phyloP scores from a whole-genome alignment of 1,284 basidiomycete species.

The Coriolopsis trogii region DNA sequence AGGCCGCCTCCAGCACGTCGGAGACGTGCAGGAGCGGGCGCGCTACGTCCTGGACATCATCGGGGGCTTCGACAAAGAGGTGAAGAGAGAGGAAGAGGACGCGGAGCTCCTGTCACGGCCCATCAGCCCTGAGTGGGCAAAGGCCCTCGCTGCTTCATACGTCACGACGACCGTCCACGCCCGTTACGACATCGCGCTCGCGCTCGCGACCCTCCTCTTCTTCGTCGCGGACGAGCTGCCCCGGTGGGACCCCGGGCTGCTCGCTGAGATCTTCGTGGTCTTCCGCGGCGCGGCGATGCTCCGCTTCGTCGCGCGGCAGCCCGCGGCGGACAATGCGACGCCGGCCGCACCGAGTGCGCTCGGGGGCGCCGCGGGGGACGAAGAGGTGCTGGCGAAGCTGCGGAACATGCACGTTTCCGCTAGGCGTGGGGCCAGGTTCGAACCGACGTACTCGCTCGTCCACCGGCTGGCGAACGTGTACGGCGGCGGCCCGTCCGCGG shows the following conservation, averaged over 20 bases:
- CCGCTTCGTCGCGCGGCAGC: constrained; percentile 59
- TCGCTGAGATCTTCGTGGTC: constrained; percentile 78
- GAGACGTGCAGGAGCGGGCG: constrained; percentile 58
- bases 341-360: constrained; percentile 28
- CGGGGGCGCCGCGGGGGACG: constrained; percentile 44
- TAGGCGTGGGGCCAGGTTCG: constrained; percentile 44
- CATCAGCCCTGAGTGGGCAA: constrained; percentile 59
- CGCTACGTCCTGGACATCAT: constrained; percentile 65
- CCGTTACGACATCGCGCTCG: constrained; percentile 71
- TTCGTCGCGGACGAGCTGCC: constrained; percentile 65
- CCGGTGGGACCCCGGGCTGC: constrained; percentile 62
- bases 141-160: constrained; percentile 64
- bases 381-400: constrained; percentile 68
- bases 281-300: constrained; percentile 75
- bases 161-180: constrained; percentile 62
- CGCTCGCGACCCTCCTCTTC: constrained; percentile 69
- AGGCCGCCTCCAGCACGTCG: constrained; percentile 56
- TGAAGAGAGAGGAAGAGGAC: constrained; percentile 76
- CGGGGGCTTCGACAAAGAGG: constrained; percentile 66
- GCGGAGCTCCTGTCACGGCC: constrained; percentile 56
- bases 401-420: constrained; percentile 72
- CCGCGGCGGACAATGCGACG: constrained; percentile 49
- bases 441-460: constrained; percentile 69
- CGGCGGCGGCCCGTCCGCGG: constrained; percentile 39
- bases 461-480: constrained; percentile 66